Evolutionary conservation across 2,329 filamentous ascomycete species (phyloP), one percentile per base, ranked within the genome.

Genomic region (Acrocalymma vagum): DNA sequence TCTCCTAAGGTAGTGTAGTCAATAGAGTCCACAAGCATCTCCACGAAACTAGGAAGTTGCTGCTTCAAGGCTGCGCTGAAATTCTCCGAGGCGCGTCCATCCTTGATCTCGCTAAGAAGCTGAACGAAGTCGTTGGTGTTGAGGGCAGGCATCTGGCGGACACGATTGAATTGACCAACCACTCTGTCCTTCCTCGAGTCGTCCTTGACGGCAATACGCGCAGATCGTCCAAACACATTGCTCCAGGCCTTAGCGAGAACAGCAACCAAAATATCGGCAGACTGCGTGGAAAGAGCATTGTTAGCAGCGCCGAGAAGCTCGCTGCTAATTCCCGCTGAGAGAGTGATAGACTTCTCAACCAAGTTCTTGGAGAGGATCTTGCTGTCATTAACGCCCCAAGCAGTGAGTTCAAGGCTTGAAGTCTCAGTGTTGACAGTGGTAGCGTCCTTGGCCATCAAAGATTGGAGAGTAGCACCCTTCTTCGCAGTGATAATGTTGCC

Each of bases 251-350:
- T 45, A 16, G 34, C 29, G 2, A 43, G 21, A 28, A 76, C 72
- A 2, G 80, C 75, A 10, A 82, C 63, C 48, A 80, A 74, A 8
- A 82, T 72, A 44, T 82, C 78, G 8, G 72, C 69, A 0, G 72
- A 65, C 21, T 81, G 75, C 0, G 77, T 79, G 27, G 72, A 69
- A 49, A 81, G 72, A 2, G 76, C 73, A 15, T 71, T 64, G 31
- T 75, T 48, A 17, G 28, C 25, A 15, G 34, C 16, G 15, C 45
- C 37, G 9, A 53, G 15, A 6, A 50, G 36, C n/a, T 41, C 13
- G 6, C 30, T 35, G 17, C 47, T 47, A 18, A 44, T 38, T 8
- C 30, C 40, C 9, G 40, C 37, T 9, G 41, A 25, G 11, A 55
- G 17, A 24, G 45, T 39, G 28, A 54, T 29, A 2, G 28, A 23